phyloP scores from a whole-genome alignment of 768 basidiomycete species.

The Phylloporus sp. region DNA sequence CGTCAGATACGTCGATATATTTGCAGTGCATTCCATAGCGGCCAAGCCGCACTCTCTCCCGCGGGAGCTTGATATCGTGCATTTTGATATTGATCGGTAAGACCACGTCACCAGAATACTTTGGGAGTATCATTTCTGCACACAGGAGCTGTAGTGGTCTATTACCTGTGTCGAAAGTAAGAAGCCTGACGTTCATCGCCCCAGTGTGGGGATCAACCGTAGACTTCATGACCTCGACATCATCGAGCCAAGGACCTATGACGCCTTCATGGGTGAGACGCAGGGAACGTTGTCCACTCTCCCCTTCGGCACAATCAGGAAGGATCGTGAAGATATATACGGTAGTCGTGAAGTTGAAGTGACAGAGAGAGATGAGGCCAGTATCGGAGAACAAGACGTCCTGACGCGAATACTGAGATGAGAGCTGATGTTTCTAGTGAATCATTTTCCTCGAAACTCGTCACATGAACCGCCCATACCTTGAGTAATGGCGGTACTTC shows the following conservation, averaged over 20 bases:
- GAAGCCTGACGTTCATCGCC: background rate
- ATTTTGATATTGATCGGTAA: background rate
- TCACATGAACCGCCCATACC: background rate
- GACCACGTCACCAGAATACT: background rate
- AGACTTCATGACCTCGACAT: background rate
- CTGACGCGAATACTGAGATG: background rate
- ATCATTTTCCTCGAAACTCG: background rate
- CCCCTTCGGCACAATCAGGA: background rate
- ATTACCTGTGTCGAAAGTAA: background rate
- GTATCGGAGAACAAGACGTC: background rate
- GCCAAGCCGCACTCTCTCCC: background rate
- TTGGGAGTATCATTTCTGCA: background rate
- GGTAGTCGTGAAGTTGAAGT: background rate
- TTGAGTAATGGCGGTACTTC: accelerated
- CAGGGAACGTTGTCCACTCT: background rate
- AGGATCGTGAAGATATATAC: background rate
- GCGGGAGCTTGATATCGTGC: background rate
- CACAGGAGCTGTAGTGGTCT: background rate
- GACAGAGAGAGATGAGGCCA: background rate
- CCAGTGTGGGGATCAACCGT: background rate
- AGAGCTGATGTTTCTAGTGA: background rate
- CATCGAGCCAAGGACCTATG: accelerated
- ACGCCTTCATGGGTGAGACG: background rate
- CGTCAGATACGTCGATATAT: background rate
- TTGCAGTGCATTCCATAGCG: too few relatives aligned